A percentile compares a stretch with the other conserved stretches of the same genome.
Evolutionary conservation across 768 basidiomycete species (phyloP).

Genomic region (Coprinopsis strossmayeri): DNA sequence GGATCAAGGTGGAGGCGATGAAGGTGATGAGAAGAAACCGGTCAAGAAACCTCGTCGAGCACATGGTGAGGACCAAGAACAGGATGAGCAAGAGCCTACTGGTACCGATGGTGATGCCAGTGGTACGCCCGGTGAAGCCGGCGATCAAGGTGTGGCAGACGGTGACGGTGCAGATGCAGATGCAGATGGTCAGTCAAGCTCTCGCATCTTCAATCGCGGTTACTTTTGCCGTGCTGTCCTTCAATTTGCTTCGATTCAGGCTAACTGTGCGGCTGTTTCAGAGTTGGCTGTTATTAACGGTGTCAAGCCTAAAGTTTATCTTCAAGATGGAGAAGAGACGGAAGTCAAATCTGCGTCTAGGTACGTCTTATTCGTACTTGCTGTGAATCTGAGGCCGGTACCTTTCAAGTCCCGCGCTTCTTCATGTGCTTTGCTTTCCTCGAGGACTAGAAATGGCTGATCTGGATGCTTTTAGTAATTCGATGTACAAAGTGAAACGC

Average conservation of each 20-base stretch:
- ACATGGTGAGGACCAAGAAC: not conserved
- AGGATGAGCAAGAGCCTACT: not conserved
- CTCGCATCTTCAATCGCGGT: too few species aligned
- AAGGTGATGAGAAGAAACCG: not conserved
- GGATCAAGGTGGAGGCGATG: conserved; percentile 1
- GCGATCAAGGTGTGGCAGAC: conserved; percentile 7
- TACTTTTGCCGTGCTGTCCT: too few species aligned
- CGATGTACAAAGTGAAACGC: conserved; percentile 27
- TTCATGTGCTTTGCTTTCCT: too few species aligned
- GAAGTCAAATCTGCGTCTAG: conserved; percentile 26
- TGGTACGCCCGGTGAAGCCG: not conserved
- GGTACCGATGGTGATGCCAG: not conserved
- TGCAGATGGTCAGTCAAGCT: too few species aligned
- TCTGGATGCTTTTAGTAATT: conserved; percentile 13
- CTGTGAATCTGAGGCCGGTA: too few species aligned
- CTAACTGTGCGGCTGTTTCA: not conserved
- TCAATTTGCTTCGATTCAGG: too few species aligned
- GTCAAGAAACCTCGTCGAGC: not conserved
- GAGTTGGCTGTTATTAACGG: conserved; percentile 34
- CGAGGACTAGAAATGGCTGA: too few species aligned
- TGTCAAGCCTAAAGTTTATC: conserved; percentile 29
- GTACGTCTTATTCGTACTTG: conserved; percentile 14
- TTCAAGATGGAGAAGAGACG: conserved; percentile 22
- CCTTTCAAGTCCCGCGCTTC: too few species aligned
- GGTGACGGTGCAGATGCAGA: not conserved